phyloP scores from a whole-genome alignment of 257 asterid genomes.

The Solanum stenotomum region DNA sequence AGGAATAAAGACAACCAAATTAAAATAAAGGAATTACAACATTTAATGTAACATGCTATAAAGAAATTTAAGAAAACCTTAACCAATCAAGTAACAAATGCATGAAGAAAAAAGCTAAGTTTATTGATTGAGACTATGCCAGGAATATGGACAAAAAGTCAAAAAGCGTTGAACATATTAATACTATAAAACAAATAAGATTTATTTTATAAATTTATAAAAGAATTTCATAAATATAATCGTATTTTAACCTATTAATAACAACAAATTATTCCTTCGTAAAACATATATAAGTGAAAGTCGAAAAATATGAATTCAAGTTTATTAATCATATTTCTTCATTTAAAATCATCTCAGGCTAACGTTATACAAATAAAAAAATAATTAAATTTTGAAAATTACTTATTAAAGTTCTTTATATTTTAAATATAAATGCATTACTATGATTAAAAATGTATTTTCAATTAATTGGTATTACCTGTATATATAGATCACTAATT shows the following conservation, averaged over 20 bases:
- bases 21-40: neutral
- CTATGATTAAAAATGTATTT: neutral
- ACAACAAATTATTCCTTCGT: neutral
- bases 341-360: neutral
- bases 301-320: neutral
- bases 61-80: neutral
- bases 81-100: neutral
- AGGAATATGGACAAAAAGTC: neutral
- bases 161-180: neutral
- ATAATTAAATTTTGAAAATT: too few species aligned
- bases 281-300: neutral
- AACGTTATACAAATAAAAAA: too few species aligned
- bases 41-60: neutral
- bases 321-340: neutral
- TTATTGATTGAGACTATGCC: neutral
- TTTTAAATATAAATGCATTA: neutral
- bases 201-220: neutral
- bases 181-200: neutral
- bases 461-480: neutral
- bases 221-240: neutral
- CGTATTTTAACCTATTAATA: too few species aligned
- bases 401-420: neutral
- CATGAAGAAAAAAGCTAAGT: neutral
- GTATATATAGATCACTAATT: neutral
- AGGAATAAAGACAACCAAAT: too few species aligned